Evolutionary conservation across 2,329 filamentous ascomycete species (phyloP), one percentile per base, ranked within the genome.

Genomic region (Dactylellina haptotyla): DNA sequence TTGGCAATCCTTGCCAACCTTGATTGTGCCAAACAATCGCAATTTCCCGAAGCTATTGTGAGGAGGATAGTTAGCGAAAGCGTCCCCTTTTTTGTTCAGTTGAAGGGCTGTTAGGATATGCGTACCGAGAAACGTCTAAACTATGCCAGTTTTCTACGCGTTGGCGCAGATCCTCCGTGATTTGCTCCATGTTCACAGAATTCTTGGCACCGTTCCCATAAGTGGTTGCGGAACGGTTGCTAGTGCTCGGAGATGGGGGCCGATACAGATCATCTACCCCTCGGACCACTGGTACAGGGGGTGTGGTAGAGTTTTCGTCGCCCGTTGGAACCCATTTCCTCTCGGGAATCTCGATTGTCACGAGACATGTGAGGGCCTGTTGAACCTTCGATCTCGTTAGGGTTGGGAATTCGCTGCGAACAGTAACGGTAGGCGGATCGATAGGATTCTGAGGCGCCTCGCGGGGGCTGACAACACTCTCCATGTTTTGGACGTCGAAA

Each of bases 101-200:
- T 25, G n/a, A 39, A 5, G 14, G 25, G 50, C n/a, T 26, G 14
- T 70, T 23, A 14, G 20, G 12, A 3, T 14, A 28, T 6, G 76
- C 84, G 78, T 83, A 90, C 85, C 91, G 87, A 79, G 88, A 87
- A 79, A 97, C 97, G 79, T 98, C 94, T 18, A 99, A 84, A 0
- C 95, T 94, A 80, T 99, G 95, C 95, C 95, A 99, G 78, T 98
- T 97, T 78, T 99, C 95, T 9, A 99, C 95, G n/a, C 93, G 89
- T 48, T 84, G 87, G 67, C 92, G 88, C 69, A 99, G 83, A 75
- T 89, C 91, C 79, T 97, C 92, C 0, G 93, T 96, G 79, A 95
- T 90, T 76, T 94, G 89, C 62, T 95, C 90, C 66, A 98, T 79
- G 80, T 70, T 79, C 82, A 57, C 67, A 76, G 75, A 9, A 45